Conservation (phyloP, 1,284 basidiomycete species). For the Gastroboletus turbinatus region DNA sequence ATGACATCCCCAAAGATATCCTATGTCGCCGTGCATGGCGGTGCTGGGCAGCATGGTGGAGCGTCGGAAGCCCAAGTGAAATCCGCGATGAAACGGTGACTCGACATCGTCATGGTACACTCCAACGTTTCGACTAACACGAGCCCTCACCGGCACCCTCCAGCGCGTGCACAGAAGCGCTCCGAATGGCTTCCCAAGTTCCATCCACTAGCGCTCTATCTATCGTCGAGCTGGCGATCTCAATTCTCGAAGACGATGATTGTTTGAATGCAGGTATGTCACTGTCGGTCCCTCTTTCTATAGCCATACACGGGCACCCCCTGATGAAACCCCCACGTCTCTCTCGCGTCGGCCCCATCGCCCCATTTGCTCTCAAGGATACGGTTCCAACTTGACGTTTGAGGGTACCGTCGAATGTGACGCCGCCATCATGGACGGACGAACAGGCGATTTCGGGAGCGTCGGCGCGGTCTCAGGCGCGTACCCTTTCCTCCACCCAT, state of each 20-base stretch:
- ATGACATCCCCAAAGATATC: constrained; percentile 16
- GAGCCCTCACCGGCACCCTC: neutral
- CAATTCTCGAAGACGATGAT: constrained; percentile 57
- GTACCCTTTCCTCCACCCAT: constrained; percentile 4
- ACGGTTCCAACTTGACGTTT: constrained; percentile 72
- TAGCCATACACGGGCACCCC: neutral
- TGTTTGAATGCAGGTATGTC: constrained; percentile 65
- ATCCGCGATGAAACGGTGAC: constrained; percentile 50
- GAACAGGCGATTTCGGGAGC: constrained; percentile 56
- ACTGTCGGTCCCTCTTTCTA: neutral
- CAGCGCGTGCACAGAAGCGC: constrained; percentile 48
- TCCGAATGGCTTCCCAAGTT: constrained; percentile 21
- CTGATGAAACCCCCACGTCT: no score
- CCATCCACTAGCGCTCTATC: constrained; percentile 35
- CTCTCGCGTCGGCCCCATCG: neutral
- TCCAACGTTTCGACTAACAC: constrained; percentile 2
- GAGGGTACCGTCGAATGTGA: constrained; percentile 75
- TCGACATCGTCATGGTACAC: neutral
- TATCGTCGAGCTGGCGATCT: constrained; percentile 52
- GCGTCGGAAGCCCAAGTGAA: constrained; percentile 50
- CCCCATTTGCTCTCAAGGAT: constrained; percentile 42
- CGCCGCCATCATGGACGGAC: constrained; percentile 67
- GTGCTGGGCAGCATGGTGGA: constrained; percentile 58
- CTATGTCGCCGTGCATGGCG: constrained; percentile 62
- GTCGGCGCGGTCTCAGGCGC: constrained; percentile 67